Conservation (phyloP, 2,329 filamentous ascomycete species). For the Juglanconis sp. region DNA sequence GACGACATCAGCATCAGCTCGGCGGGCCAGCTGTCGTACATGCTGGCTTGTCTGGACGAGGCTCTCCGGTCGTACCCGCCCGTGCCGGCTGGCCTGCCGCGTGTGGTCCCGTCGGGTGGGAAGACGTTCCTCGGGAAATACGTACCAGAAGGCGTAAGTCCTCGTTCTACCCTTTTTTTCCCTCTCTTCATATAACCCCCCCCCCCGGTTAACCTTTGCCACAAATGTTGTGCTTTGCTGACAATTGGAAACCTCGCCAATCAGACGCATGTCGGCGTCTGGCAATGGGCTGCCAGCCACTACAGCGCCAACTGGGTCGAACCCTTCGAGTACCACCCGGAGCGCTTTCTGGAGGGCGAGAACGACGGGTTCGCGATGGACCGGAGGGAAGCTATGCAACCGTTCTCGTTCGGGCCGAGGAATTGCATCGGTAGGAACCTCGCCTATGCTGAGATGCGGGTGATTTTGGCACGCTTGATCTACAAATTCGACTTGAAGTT, state of each 20-base stretch:
- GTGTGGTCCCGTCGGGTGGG: slow-evolving; percentile 18
- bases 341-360: slow-evolving; percentile 29
- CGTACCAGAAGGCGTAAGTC: slow-evolving; percentile 18
- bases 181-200: no score
- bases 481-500: slow-evolving; percentile 44
- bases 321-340: slow-evolving; percentile 31
- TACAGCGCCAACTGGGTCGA: slow-evolving; percentile 32
- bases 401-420: slow-evolving; percentile 36
- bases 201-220: no score
- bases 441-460: slow-evolving; percentile 46
- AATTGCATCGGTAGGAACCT: slow-evolving; percentile 41
- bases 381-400: slow-evolving; percentile 30
- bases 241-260: neutral
- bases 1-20: slow-evolving; percentile 35
- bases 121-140: slow-evolving; percentile 17
- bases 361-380: slow-evolving; percentile 25
- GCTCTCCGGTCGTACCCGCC: slow-evolving; percentile 36
- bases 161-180: no score
- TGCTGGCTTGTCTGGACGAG: slow-evolving; percentile 37
- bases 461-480: slow-evolving; percentile 42
- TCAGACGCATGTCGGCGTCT: slow-evolving; percentile 29
- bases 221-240: neutral
- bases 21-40: slow-evolving; percentile 30
- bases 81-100: slow-evolving; percentile 15
- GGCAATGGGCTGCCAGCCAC: slow-evolving; percentile 31